Evolutionary conservation across 345 rosid genomes (phyloP).

Genomic region (Salix purpurea): DNA sequence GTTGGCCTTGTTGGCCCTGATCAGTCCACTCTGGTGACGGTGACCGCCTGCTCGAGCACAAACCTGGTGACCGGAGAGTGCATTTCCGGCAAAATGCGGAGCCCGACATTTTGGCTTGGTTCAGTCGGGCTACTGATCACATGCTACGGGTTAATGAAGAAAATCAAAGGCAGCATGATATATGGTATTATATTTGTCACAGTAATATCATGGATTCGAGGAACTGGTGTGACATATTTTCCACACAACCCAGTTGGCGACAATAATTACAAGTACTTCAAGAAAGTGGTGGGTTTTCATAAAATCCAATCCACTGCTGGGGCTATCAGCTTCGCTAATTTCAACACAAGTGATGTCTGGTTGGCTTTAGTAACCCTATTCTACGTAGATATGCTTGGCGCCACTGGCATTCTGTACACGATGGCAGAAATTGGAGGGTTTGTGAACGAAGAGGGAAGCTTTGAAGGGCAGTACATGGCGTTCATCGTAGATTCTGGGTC

Average conservation of each 20-base stretch:
- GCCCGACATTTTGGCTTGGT: slow-evolving; percentile 84
- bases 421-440: slow-evolving; percentile 82
- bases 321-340: slow-evolving; percentile 53
- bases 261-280: slow-evolving; percentile 56
- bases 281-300: slow-evolving; percentile 64
- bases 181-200: slow-evolving; percentile 70
- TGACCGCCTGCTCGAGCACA: slow-evolving; percentile 50
- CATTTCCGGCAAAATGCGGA: slow-evolving; percentile 52
- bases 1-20: slow-evolving; percentile 85
- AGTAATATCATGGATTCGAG: slow-evolving; percentile 72
- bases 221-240: slow-evolving; percentile 63
- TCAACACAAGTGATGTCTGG: slow-evolving; percentile 61
- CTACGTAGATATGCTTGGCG: slow-evolving; percentile 67
- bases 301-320: slow-evolving; percentile 70
- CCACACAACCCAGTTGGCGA: slow-evolving; percentile 59
- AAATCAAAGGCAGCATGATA: slow-evolving; percentile 77
- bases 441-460: slow-evolving; percentile 49
- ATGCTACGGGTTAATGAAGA: slow-evolving; percentile 62
- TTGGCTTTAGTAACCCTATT: slow-evolving; percentile 59
- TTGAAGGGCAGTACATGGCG: slow-evolving; percentile 80
- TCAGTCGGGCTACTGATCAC: slow-evolving; percentile 58
- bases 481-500: slow-evolving; percentile 77
- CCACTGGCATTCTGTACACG: slow-evolving; percentile 69
- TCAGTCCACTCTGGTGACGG: slow-evolving; percentile 50
- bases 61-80: slow-evolving; percentile 64